phyloP scores from a whole-genome alignment of 1,284 basidiomycete genomes.

The Apiotrichum gracile region DNA sequence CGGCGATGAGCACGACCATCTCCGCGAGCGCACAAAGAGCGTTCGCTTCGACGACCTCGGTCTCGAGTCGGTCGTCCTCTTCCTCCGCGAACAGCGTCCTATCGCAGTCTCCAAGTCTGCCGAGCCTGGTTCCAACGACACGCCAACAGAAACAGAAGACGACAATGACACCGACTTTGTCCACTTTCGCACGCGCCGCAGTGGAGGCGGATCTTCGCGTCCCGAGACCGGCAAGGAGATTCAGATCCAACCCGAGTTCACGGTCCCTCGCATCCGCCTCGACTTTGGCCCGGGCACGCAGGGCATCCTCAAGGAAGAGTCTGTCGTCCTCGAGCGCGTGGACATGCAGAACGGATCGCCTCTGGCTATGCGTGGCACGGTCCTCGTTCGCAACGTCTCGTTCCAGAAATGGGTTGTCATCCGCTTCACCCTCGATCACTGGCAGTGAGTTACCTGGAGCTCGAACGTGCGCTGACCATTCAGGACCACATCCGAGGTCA shows the following conservation, averaged over 20 bases:
- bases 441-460: constrained; percentile 46
- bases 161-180: constrained; percentile 46
- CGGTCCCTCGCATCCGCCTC: constrained; percentile 39
- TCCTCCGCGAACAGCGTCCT: constrained; percentile 44
- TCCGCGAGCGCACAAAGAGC: constrained; percentile 41
- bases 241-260: constrained; percentile 29
- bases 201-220: constrained; percentile 13
- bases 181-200: constrained; percentile 41
- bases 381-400: constrained; percentile 52
- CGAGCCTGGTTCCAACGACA: constrained; percentile 16
- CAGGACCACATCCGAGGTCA: constrained; percentile 52
- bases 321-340: constrained; percentile 44
- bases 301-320: constrained; percentile 30
- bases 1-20: constrained; percentile 10
- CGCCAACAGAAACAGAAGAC: constrained; percentile 41
- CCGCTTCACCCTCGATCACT: constrained; percentile 54
- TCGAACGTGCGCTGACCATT: background rate
- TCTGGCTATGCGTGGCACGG: constrained; percentile 47
- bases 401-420: constrained; percentile 54
- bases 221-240: constrained; percentile 27
- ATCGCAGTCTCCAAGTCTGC: constrained; percentile 44
- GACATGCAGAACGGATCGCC: constrained; percentile 30
- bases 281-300: constrained; percentile 44
- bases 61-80: constrained; percentile 46
- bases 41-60: constrained; percentile 42